Evolutionary conservation across 1,284 basidiomycete species (phyloP), one percentile per base, ranked within the genome.

Genomic region (Pholiota adiposa): DNA sequence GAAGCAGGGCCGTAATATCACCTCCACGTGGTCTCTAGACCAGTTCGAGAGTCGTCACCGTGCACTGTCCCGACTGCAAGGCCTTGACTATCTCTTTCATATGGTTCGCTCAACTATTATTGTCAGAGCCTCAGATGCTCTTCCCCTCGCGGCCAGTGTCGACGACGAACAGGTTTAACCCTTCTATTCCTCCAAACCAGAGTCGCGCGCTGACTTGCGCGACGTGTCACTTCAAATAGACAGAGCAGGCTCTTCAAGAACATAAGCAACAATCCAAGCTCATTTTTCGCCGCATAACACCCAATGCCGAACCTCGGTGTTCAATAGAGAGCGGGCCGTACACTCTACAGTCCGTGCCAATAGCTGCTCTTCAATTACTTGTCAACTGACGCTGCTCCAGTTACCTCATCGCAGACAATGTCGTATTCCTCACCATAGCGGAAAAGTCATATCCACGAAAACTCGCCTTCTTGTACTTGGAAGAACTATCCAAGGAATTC

Each of bases 231-330:
- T 63, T 61, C 65, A 31, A 55, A 58, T 65, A 97, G 94, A 97
- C 93, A 64, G 96, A 98, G 75, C 89, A 92, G 70, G 85, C 91
- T 60, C 82, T 99, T 51, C 93, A 96, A 69, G 97, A 98, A 77
- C 95, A 98, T 84, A 99, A 98, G 75, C 97, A 98, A 70, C 97
- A 99, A 74, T 89, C 96, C 51, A 99, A 99, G 77, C 85, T 98
- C 68, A 91, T 99, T 70, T 97, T 98, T 73, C 85, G 96, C 59
- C 88, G 97, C 50, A 89, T 99, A 73, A 94, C 92, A 33, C 88
- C 95, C 40, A 95, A 97, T 70, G 91, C 94, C 19, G 97, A 99
- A 74, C 94, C 96, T 14, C 85, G 92, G 31, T 98, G 97, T 76
- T 97, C 94, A 8, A 99, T 99, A 71, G 97, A 99, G 75, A 96